Percentiles rank a stretch among this genome's conserved stretches.
These are phyloP conservation scores for Oryza meyeriana DNA, from an alignment of 176 grass and related monocot genomes.

Conservation along the genomic window DNA sequence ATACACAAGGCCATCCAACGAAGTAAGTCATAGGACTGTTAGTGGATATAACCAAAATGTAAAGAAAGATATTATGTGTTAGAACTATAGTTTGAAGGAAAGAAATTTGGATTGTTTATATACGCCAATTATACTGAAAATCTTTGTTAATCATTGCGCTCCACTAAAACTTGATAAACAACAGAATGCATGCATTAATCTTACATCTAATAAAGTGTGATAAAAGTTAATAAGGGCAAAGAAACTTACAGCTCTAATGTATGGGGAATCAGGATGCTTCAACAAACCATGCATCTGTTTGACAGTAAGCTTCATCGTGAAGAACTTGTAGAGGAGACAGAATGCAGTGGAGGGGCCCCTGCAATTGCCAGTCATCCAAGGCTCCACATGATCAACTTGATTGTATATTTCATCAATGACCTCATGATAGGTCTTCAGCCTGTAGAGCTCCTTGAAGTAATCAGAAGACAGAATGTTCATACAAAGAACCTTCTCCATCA, in stretches of 20 bases:
- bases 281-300: conserved; percentile 97
- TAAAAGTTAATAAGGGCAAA: conserved; percentile 6
- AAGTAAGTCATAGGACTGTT: conserved; percentile 44
- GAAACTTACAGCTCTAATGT: conserved; percentile 94
- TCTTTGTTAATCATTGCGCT: neutral
- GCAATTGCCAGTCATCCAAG: conserved; percentile 96
- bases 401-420: conserved; percentile 90
- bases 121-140: neutral
- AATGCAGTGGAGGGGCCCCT: conserved; percentile 90
- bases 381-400: conserved; percentile 89
- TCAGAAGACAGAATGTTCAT: conserved; percentile 97
- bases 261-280: conserved; percentile 92
- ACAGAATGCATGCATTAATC: neutral
- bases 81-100: neutral
- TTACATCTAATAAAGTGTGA: neutral
- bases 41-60: conserved; percentile 44
- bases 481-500: conserved; percentile 88
- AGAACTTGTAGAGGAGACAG: conserved; percentile 94
- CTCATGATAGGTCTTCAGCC: conserved; percentile 89
- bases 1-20: conserved; percentile 49
- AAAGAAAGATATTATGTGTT: conserved; percentile 6
- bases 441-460: conserved; percentile 92
- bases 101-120: neutral
- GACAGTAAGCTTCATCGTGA: conserved; percentile 90
- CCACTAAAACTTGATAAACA: conserved; percentile 20